These are phyloP conservation scores for Xylariaceae sp. DNA, from an alignment of 2,329 filamentous ascomycete species.

Conservation along the genomic window DNA sequence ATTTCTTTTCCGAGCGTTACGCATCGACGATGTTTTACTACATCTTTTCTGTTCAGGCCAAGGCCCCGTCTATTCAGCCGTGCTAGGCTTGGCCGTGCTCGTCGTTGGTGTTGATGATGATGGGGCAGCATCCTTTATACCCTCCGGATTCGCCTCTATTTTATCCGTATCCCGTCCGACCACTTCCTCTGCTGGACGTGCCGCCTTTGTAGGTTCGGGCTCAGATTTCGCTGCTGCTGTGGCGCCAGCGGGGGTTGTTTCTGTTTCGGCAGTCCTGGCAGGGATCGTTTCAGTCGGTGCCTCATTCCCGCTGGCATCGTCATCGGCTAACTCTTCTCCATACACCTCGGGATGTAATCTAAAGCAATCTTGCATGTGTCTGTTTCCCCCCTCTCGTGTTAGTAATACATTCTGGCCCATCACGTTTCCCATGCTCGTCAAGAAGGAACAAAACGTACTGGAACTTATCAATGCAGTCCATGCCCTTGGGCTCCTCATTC, in stretches of 20 bases:
- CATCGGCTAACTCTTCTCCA: constrained; percentile 77
- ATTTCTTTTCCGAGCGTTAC: too few relatives aligned
- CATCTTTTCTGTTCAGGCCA: too few relatives aligned
- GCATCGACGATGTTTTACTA: too few relatives aligned
- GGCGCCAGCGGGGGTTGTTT: constrained; percentile 14
- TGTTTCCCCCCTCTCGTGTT: constrained; percentile 34
- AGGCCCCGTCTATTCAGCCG: too few relatives aligned
- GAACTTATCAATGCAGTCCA: constrained; percentile 97
- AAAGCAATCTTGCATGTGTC: constrained; percentile 97
- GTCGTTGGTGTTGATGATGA: background rate
- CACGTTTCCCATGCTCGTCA: constrained; percentile 26
- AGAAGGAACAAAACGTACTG: constrained; percentile 55
- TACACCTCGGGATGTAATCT: constrained; percentile 88
- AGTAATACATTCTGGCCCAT: constrained; percentile 9
- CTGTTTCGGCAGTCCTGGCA: constrained; percentile 20
- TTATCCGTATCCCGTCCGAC: constrained; percentile 13
- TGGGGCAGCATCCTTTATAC: background rate
- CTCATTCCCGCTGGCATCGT: constrained; percentile 41
- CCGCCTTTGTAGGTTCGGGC: constrained; percentile 8
- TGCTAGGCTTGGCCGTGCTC: background rate
- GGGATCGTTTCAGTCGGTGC: constrained; percentile 23
- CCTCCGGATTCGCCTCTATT: constrained; percentile 3
- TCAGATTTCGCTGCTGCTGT: constrained; percentile 20
- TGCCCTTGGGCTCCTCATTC: constrained; percentile 89
- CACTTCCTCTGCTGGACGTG: background rate